Evolutionary conservation across 352 stramenopile genomes (phyloP).

Genomic region (Hyphochytrium catenoides): DNA sequence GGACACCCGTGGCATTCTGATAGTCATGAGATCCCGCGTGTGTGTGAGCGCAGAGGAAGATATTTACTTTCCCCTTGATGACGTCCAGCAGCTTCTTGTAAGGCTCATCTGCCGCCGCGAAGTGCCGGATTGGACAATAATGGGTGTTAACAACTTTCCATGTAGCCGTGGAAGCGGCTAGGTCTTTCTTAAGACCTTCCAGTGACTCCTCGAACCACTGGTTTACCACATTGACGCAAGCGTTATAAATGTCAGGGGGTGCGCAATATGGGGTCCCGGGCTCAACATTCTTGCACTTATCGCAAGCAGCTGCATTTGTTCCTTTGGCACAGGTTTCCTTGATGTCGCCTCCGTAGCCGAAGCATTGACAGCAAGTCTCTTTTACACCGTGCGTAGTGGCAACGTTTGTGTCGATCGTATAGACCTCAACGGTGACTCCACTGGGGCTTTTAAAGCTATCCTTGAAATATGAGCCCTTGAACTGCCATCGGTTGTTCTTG

Average conservation of each 20-base stretch:
- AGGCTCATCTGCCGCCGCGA: too few relatives aligned
- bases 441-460: conserved; percentile 17
- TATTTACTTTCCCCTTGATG: conserved; percentile 6
- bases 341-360: conserved; percentile 30
- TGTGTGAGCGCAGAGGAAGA: conserved; percentile 10
- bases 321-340: too few relatives aligned
- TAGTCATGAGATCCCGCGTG: conserved; percentile 11
- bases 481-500: conserved; percentile 32
- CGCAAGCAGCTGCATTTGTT: too few relatives aligned
- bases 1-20: too few relatives aligned
- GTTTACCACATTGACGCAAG: conserved; percentile 39
- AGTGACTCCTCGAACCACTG: conserved; percentile 48
- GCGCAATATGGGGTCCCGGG: too few relatives aligned
- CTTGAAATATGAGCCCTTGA: conserved; percentile 29
- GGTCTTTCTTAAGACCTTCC: conserved; percentile 29
- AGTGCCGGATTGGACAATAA: too few relatives aligned
- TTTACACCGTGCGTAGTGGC: conserved; percentile 25
- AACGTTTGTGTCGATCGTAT: conserved; percentile 57
- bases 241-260: conserved; percentile 54
- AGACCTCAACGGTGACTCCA: conserved; percentile 48
- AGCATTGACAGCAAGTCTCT: conserved; percentile 49
- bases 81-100: too few relatives aligned
- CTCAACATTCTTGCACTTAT: conserved; percentile 25
- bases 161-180: conserved; percentile 33
- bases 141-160: conserved; percentile 69